A percentile compares a stretch with the other conserved stretches of the same genome.
These are phyloP conservation scores for Calonectria multiphialidica DNA, from an alignment of 2,329 filamentous ascomycete species.

Conservation along the genomic window DNA sequence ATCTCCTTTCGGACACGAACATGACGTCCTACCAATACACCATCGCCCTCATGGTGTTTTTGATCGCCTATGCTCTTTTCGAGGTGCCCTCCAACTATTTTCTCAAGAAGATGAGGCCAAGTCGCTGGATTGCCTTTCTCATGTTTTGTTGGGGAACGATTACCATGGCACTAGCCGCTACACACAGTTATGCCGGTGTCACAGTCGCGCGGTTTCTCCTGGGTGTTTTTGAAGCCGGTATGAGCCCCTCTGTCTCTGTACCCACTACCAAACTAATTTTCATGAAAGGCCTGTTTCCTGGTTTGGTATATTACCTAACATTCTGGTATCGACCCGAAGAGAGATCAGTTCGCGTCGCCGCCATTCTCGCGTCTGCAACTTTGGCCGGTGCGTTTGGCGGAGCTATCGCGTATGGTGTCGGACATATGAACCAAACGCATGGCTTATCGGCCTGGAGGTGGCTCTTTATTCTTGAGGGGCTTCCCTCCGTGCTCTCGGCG, in stretches of 20 bases:
- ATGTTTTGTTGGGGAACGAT: constrained; percentile 51
- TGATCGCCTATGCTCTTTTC: constrained; percentile 68
- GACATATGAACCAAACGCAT: constrained; percentile 72
- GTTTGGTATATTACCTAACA: constrained; percentile 60
- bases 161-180: constrained; percentile 57
- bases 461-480: constrained; percentile 71
- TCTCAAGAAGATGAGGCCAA: constrained; percentile 61
- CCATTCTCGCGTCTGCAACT: constrained; percentile 75
- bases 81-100: constrained; percentile 59
- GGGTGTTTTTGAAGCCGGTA: constrained; percentile 47
- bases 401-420: constrained; percentile 76
- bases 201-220: constrained; percentile 46
- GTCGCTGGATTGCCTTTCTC: constrained; percentile 56
- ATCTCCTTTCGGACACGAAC: constrained; percentile 59
- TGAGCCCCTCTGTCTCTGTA: not conserved
- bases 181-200: constrained; percentile 47
- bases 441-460: constrained; percentile 76
- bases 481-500: constrained; percentile 72
- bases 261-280: constrained; percentile 48
- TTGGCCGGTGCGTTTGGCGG: constrained; percentile 79
- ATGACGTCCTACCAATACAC: constrained; percentile 67
- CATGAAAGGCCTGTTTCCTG: constrained; percentile 46
- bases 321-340: constrained; percentile 80
- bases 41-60: constrained; percentile 54
- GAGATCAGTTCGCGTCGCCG: constrained; percentile 73